Percentiles rank a stretch among this genome's conserved stretches.
These are phyloP conservation scores for Steccherinum ochraceum DNA, from an alignment of 768 basidiomycete genomes.

Conservation along the genomic window DNA sequence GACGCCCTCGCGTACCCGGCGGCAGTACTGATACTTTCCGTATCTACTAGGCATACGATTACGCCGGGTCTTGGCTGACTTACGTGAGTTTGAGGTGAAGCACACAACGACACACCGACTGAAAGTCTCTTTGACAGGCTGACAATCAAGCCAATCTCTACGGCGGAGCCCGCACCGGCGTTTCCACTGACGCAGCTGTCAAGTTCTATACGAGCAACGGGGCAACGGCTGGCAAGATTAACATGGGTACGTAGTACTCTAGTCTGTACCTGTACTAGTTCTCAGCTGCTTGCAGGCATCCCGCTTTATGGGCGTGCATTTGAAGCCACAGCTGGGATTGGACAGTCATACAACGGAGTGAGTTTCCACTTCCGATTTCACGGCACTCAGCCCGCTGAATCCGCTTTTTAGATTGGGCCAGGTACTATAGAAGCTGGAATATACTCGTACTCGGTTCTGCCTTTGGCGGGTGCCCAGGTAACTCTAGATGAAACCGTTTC, in stretches of 20 bases:
- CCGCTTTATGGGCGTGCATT: conserved; percentile 81
- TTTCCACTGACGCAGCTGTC: conserved; percentile 65
- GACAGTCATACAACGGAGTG: conserved; percentile 62
- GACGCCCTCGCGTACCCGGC: no score
- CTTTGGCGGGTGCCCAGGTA: conserved; percentile 33
- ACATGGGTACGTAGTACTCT: conserved; percentile 39
- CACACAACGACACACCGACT: no score
- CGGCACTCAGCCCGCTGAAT: not conserved
- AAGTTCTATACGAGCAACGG: conserved; percentile 54
- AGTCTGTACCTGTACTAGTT: not conserved
- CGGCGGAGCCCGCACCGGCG: conserved; percentile 51
- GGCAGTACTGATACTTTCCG: no score
- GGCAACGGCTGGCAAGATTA: conserved; percentile 59
- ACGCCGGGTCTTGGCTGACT: conserved; percentile 73
- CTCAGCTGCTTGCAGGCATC: conserved; percentile 37
- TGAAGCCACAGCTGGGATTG: conserved; percentile 61
- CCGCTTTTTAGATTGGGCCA: conserved; percentile 49
- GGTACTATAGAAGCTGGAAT: conserved; percentile 66
- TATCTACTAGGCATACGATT: conserved; percentile 68
- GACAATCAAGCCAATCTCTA: conserved; percentile 66
- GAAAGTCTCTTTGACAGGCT: conserved; percentile 20
- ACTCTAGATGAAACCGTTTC: no score
- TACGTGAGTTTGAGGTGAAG: conserved; percentile 31
- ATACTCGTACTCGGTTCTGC: conserved; percentile 73
- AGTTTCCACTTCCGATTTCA: conserved; percentile 12